A percentile compares a stretch with the other conserved stretches of the same genome.
phyloP scores from a whole-genome alignment of 306 rosid species.

The Sechiopsis laciniata region DNA sequence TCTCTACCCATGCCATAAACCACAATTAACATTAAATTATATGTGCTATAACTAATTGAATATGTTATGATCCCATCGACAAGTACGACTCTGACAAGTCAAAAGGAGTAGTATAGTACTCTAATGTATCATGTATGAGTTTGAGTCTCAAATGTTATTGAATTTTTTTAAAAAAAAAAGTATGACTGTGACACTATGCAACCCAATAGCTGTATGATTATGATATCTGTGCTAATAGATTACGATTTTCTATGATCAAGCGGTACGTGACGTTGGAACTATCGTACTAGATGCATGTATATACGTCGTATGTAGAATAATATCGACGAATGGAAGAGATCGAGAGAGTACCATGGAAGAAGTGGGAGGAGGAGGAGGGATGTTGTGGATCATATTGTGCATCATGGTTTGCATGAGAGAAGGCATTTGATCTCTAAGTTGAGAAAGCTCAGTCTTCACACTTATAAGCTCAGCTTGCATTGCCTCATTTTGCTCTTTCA shows the following conservation, averaged over 20 bases:
- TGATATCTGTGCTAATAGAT: too few species aligned
- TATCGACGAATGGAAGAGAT: neutral
- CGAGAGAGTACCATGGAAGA: constrained; percentile 20
- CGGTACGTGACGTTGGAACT: too few species aligned
- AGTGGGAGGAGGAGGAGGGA: constrained; percentile 2
- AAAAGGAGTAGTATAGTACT: too few species aligned
- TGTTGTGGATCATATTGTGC: constrained; percentile 11
- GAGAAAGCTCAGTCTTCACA: constrained; percentile 16
- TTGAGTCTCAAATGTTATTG: too few species aligned
- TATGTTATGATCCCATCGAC: too few species aligned
- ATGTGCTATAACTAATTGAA: too few species aligned
- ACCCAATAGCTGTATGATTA: neutral
- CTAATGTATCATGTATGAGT: too few species aligned
- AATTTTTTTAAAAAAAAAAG: too few species aligned
- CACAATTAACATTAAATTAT: too few species aligned
- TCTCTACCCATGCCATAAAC: too few species aligned
- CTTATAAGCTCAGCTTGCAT: constrained; percentile 13
- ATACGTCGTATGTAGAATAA: neutral
- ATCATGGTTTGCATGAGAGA: constrained; percentile 15
- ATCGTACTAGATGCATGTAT: neutral
- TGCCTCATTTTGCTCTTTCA: constrained; percentile 20
- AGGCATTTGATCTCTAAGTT: constrained; percentile 15
- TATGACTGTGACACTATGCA: neutral
- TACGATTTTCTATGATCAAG: too few species aligned
- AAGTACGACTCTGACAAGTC: too few species aligned